Conservation (phyloP, 2,329 filamentous ascomycete genomes). For the Metarhizium rileyi region DNA sequence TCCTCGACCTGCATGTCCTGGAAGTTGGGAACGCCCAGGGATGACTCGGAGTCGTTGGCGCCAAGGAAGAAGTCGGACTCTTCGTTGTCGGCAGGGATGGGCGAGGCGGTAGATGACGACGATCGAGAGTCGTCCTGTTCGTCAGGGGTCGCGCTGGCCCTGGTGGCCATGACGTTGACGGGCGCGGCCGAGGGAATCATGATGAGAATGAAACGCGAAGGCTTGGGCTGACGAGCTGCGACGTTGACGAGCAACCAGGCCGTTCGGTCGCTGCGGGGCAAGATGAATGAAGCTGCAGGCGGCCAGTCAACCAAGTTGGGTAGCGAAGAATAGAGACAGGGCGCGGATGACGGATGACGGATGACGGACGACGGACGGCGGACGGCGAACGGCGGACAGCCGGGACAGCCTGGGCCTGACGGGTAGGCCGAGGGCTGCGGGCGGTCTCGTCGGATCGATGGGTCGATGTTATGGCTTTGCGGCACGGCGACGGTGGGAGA, state of each 20-base stretch:
- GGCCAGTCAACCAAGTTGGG: constrained; percentile 7
- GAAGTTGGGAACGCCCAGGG: constrained; percentile 70
- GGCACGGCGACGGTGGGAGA: background rate
- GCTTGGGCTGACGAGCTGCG: background rate
- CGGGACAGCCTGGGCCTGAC: background rate
- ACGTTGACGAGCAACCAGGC: background rate
- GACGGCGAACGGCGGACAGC: too few species aligned
- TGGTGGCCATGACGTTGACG: constrained; percentile 11
- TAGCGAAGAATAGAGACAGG: background rate
- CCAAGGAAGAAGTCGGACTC: constrained; percentile 89
- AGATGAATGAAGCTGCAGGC: background rate
- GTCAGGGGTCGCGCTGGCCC: constrained; percentile 15
- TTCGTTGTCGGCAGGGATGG: constrained; percentile 68
- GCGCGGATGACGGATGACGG: too few species aligned
- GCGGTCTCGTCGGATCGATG: background rate
- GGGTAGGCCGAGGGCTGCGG: background rate
- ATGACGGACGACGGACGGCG: too few species aligned
- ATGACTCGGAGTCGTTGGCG: constrained; percentile 89
- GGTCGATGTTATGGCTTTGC: background rate
- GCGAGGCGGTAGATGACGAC: constrained; percentile 64
- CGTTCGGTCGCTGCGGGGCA: constrained; percentile 1
- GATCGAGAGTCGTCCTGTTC: constrained; percentile 44
- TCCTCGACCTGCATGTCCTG: constrained; percentile 64
- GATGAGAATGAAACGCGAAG: background rate
- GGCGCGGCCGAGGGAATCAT: constrained; percentile 12